Conservation (phyloP, 306 rosid species). For the Cucumis hystrix region DNA sequence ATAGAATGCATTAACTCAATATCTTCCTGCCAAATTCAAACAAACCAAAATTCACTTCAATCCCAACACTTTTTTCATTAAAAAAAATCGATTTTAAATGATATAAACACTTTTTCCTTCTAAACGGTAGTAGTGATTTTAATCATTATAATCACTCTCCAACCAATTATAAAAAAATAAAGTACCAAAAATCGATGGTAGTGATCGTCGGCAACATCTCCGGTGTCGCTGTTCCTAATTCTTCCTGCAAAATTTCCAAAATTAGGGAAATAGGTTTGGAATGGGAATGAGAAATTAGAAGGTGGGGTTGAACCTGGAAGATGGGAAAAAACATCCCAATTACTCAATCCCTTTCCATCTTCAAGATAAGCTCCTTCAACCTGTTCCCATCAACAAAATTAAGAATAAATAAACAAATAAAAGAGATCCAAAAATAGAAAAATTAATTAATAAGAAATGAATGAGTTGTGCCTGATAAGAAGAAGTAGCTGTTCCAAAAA, state of each 20-base stretch:
- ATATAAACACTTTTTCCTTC: too few relatives aligned
- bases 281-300: background rate
- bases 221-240: conserved; percentile 26
- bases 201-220: conserved; percentile 54
- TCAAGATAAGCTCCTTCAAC: conserved; percentile 44
- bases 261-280: background rate
- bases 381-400: too few relatives aligned
- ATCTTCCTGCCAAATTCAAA: conserved; percentile 30
- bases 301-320: conserved; percentile 26
- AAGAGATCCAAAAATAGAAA: background rate
- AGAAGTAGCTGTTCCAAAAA: conserved; percentile 51
- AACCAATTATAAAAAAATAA: too few relatives aligned
- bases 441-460: background rate
- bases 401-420: too few relatives aligned
- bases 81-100: too few relatives aligned
- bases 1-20: conserved; percentile 34
- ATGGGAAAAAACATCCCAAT: conserved; percentile 49
- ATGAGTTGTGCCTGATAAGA: conserved; percentile 31
- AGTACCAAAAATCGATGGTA: conserved; percentile 42
- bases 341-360: conserved; percentile 46
- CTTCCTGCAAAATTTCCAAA: conserved; percentile 27
- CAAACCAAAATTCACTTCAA: too few relatives aligned
- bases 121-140: too few relatives aligned
- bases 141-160: too few relatives aligned
- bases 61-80: too few relatives aligned